Evolutionary conservation across 1,284 basidiomycete genomes (phyloP), one percentile per base, ranked within the genome.

Genomic region (Leccinum subspadiceum): DNA sequence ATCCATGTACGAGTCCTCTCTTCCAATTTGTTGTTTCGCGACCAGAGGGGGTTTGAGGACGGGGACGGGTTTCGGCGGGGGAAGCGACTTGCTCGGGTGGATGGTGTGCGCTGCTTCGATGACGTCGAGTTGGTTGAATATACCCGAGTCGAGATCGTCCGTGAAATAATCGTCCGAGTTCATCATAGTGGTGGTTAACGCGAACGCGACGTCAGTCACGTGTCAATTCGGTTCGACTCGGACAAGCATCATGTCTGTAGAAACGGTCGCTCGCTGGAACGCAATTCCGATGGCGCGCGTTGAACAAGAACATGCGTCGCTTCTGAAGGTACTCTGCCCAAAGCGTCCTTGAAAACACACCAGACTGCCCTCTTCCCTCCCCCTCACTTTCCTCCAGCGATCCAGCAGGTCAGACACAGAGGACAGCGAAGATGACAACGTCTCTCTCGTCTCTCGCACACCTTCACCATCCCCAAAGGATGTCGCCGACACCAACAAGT

Each of bases 381-480:
- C 73, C 68, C 75, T 73, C 73, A 68, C 76, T 73, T 70, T 73
- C 61, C 77, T 75, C 76, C 80, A 92, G 89, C 87, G 86, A 73
- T 70, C 82, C 41, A 44, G 41, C 70, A 80, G 77, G 66, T 68
- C 78, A 44, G 72, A 72, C 54, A 73, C 76, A 37, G 73, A 77
- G 35, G 75, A 76, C 54, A 77, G 78, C 53, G 80, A 81, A 33
- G 83, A 87, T 57, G 88, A 90, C 70, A 76, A 89, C 64, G 72
- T 90, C 39, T 90, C 89, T 17, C 74, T 92, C 53, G 80, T 84
- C 61, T 92, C 90, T 62, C 83, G 87, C 41, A 82, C 87, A 0
- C 89, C 90, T 8, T 92, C 90, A 4, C 84, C 85, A 2, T 61
- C 69, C 2, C 68, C 63, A 59, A 66, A 61, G 24, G 74, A 82